Evolutionary conservation across 768 basidiomycete genomes (phyloP).

Genomic region (Mycena vitilis): DNA sequence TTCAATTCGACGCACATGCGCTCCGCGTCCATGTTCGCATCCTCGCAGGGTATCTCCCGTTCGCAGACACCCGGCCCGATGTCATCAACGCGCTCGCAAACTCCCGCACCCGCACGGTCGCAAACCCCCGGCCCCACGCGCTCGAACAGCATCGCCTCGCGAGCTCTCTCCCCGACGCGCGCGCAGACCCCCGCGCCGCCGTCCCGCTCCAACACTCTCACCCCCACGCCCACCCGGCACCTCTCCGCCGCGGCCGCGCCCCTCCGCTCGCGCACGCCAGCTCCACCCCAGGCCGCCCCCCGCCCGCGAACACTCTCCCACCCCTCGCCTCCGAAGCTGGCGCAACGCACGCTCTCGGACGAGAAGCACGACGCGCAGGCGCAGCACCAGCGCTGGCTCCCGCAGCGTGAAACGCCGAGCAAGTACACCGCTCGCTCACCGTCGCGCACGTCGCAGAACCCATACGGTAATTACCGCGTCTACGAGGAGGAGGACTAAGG

Average conservation of each 20-base stretch:
- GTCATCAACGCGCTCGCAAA: constrained; percentile 54
- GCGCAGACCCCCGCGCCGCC: constrained; percentile 59
- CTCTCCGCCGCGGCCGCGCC: constrained; percentile 45
- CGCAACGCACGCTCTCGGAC: constrained; percentile 67
- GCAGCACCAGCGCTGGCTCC: constrained; percentile 75
- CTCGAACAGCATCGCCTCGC: constrained; percentile 33
- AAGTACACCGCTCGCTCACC: constrained; percentile 42
- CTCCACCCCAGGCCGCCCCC: constrained; percentile 44
- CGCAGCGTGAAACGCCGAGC: constrained; percentile 45
- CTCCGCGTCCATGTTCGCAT: constrained; percentile 63
- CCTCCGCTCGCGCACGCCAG: constrained; percentile 45
- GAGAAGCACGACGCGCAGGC: constrained; percentile 66
- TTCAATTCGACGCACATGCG: constrained; percentile 65
- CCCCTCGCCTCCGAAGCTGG: constrained; percentile 68
- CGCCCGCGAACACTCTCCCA: constrained; percentile 61
- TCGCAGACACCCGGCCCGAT: constrained; percentile 45
- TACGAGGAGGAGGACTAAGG: constrained; percentile 29
- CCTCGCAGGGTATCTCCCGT: constrained; percentile 50
- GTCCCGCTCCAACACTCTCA: constrained; percentile 50
- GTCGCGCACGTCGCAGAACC: constrained; percentile 42
- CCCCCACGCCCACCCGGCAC: constrained; percentile 52
- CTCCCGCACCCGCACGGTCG: constrained; percentile 49
- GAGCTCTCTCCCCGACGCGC: constrained; percentile 39
- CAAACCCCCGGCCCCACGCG: constrained; percentile 44
- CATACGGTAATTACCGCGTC: constrained; percentile 28